phyloP scores from a whole-genome alignment of 2,329 filamentous ascomycete genomes.

The Knufia fluminis region DNA sequence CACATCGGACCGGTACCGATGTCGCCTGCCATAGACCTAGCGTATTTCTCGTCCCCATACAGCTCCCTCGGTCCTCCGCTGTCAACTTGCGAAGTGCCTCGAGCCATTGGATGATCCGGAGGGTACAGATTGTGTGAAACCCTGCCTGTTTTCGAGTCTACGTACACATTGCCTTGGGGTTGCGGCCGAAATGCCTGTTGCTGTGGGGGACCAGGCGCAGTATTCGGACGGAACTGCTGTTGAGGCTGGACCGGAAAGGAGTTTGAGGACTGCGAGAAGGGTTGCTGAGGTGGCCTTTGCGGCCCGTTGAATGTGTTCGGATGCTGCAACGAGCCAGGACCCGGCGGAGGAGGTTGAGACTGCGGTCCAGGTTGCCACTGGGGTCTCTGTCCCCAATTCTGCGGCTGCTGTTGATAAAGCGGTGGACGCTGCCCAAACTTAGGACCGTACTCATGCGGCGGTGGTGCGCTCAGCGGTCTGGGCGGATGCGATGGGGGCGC shows the following conservation, averaged over 20 bases:
- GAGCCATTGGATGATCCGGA: slow-evolving; percentile 13
- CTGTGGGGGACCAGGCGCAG: neutral
- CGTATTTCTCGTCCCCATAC: neutral
- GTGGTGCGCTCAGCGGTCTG: slow-evolving; percentile 12
- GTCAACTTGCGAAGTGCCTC: neutral
- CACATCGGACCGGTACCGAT: neutral
- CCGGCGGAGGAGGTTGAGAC: neutral
- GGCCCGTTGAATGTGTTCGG: neutral
- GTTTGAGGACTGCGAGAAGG: neutral
- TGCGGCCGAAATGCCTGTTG: slow-evolving; percentile 7
- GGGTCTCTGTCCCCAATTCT: slow-evolving; percentile 3
- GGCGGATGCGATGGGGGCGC: slow-evolving; percentile 6
- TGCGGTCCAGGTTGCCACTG: neutral
- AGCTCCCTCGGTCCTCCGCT: neutral
- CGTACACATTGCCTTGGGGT: slow-evolving; percentile 10
- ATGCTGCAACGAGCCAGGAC: neutral
- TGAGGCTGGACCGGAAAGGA: neutral
- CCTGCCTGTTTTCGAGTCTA: slow-evolving; percentile 19
- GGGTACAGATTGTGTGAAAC: slow-evolving; percentile 17
- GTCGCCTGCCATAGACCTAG: neutral
- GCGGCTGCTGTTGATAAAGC: slow-evolving; percentile 12
- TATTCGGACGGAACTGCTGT: neutral
- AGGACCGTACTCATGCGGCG: slow-evolving; percentile 3
- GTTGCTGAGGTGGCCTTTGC: slow-evolving; percentile 6
- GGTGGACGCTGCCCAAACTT: slow-evolving; percentile 7